Evolutionary conservation across 768 basidiomycete species (phyloP).

Genomic region (Serendipita vermifera): DNA sequence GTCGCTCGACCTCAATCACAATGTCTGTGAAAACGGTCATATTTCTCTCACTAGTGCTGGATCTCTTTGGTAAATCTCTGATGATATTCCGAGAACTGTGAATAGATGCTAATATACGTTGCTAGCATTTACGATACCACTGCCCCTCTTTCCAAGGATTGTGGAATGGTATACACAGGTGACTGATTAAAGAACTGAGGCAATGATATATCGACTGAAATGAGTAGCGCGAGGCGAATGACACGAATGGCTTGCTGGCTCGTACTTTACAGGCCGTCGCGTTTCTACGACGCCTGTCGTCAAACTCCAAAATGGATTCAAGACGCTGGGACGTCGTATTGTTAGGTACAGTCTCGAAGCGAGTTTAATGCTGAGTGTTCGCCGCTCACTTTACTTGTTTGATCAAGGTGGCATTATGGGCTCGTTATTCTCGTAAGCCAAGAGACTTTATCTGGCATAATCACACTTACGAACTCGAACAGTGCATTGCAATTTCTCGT

Average conservation of each 20-base stretch:
- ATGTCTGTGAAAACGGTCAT: slow-evolving; percentile 65
- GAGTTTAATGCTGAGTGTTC: not conserved
- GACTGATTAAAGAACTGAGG: slow-evolving; percentile 20
- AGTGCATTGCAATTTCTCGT: slow-evolving; percentile 77
- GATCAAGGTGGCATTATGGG: slow-evolving; percentile 73
- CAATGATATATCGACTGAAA: no score
- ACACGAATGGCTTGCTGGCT: slow-evolving; percentile 58
- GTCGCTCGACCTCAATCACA: slow-evolving; percentile 29
- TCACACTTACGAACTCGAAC: not conserved
- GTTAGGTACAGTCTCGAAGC: slow-evolving; percentile 41
- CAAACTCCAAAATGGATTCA: slow-evolving; percentile 45
- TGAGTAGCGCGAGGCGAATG: slow-evolving; percentile 53
- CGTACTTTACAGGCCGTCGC: slow-evolving; percentile 57
- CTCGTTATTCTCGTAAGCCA: slow-evolving; percentile 74
- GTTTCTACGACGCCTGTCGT: slow-evolving; percentile 49
- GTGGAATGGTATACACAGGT: slow-evolving; percentile 85
- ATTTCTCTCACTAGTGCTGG: slow-evolving; percentile 80
- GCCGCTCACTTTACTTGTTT: not conserved
- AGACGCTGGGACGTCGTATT: slow-evolving; percentile 89
- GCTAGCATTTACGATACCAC: slow-evolving; percentile 80
- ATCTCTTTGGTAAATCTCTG: slow-evolving; percentile 65
- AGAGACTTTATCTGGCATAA: slow-evolving; percentile 14
- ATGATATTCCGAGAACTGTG: not conserved
- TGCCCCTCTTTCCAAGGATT: slow-evolving; percentile 96
- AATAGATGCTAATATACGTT: not conserved